phyloP scores from a whole-genome alignment of 2,329 filamentous ascomycete genomes.

The Trichoderma brevicompactum region DNA sequence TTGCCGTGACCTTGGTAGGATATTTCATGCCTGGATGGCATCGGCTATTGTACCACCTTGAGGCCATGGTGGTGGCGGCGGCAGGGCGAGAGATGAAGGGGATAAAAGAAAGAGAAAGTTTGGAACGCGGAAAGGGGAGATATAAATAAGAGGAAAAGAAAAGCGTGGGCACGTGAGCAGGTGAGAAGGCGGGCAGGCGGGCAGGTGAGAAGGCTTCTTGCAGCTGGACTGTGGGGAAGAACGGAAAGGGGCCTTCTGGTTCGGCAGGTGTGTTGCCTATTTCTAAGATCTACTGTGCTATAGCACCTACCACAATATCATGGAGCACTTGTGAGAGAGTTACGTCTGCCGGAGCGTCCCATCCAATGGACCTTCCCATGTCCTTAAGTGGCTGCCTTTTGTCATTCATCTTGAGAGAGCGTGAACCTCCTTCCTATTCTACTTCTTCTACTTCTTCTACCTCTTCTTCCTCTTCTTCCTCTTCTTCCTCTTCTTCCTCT shows the following conservation, averaged over 20 bases:
- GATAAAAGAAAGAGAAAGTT: not conserved
- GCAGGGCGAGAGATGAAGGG: too few relatives aligned
- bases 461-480: too few relatives aligned
- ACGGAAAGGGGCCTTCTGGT: not conserved
- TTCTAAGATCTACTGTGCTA: not conserved
- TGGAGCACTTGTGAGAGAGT: not conserved
- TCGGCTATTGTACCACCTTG: not conserved
- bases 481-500: not conserved
- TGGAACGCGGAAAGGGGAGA: not conserved
- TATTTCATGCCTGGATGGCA: conserved; percentile 30
- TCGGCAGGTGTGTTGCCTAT: not conserved
- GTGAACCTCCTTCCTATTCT: too few relatives aligned
- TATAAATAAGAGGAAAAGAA: not conserved
- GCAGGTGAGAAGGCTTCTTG: conserved; percentile 16
- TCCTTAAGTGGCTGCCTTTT: too few relatives aligned
- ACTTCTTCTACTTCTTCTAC: too few relatives aligned
- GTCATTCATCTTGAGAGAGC: too few relatives aligned
- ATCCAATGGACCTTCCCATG: too few relatives aligned
- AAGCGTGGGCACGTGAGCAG: not conserved
- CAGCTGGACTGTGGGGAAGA: conserved; percentile 4
- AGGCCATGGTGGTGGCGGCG: too few relatives aligned
- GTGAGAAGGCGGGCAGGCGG: conserved; percentile 11
- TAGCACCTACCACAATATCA: not conserved
- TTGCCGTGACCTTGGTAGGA: conserved; percentile 46
- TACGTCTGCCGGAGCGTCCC: not conserved